Evolutionary conservation across 2,329 filamentous ascomycete species (phyloP).

Genomic region (Monosporascus sp.): DNA sequence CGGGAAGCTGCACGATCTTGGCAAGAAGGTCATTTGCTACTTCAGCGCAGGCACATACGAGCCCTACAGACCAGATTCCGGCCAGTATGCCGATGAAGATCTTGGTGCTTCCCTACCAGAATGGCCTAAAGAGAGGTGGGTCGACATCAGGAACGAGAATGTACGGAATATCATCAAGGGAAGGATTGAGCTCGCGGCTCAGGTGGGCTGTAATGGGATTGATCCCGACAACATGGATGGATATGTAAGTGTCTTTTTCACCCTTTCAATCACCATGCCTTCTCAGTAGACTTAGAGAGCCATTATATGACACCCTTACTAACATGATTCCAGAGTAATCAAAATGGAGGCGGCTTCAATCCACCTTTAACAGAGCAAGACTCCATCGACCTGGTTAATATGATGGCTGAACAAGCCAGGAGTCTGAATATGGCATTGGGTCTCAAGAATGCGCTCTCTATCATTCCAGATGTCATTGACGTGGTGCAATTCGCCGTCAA

Average conservation of each 20-base stretch:
- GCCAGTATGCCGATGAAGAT: conserved; percentile 49
- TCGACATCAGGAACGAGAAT: conserved; percentile 51
- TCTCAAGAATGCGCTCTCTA: conserved; percentile 62
- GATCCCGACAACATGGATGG: conserved; percentile 70
- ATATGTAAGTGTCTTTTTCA: conserved; percentile 39
- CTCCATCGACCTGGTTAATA: conserved; percentile 55
- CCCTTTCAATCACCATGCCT: neutral
- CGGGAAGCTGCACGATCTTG: neutral
- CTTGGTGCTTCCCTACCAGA: conserved; percentile 54
- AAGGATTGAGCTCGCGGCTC: conserved; percentile 53
- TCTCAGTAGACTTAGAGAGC: neutral
- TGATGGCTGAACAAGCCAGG: conserved; percentile 51
- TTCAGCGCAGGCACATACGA: conserved; percentile 70
- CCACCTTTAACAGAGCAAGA: conserved; percentile 46
- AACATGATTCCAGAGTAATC: conserved; percentile 18
- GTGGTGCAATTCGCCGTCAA: conserved; percentile 63
- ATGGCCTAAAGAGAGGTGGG: conserved; percentile 65
- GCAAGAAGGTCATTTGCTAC: conserved; percentile 58
- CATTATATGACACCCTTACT: neutral
- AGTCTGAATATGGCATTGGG: conserved; percentile 55
- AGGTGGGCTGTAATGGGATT: conserved; percentile 63
- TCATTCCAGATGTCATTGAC: conserved; percentile 45
- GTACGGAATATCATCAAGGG: conserved; percentile 61
- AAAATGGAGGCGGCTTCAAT: conserved; percentile 58
- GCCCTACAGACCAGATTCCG: conserved; percentile 54